These are phyloP conservation scores for Podospora comata DNA, from an alignment of 495 filamentous ascomycete species.

Conservation along the genomic window DNA sequence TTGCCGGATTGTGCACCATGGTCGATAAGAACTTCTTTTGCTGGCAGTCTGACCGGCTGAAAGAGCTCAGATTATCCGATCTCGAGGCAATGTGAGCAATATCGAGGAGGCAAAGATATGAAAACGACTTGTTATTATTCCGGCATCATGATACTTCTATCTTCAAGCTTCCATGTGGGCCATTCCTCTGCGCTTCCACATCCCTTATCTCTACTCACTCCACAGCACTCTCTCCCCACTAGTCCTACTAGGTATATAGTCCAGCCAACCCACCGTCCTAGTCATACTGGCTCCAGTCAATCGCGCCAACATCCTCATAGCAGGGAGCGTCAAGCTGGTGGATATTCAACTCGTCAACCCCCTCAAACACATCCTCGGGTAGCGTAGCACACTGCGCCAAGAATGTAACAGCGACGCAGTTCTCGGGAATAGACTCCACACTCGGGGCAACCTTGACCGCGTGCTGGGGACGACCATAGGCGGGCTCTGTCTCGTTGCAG, in stretches of 20 bases:
- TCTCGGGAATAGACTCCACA: neutral
- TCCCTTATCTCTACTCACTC: neutral
- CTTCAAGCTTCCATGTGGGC: no score
- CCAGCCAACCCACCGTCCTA: neutral
- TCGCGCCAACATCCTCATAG: conserved; percentile 1
- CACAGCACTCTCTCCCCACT: neutral
- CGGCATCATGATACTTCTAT: no score
- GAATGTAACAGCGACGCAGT: neutral
- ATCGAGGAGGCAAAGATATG: no score
- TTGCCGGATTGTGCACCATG: neutral
- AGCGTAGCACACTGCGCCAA: neutral
- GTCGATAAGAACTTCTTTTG: neutral
- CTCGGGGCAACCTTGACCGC: neutral
- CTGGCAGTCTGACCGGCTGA: no score
- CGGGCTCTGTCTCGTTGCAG: neutral
- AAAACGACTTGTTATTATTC: no score
- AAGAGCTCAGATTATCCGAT: no score
- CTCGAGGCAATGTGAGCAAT: no score
- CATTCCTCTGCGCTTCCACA: no score
- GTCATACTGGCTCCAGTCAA: neutral
- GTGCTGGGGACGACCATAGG: neutral
- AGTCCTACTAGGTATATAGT: no score
- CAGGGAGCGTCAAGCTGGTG: neutral
- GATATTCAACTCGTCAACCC: neutral
- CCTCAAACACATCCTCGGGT: neutral